Evolutionary conservation across 202 grass and related monocot species (phyloP).

Genomic region (Zizania palustris): DNA sequence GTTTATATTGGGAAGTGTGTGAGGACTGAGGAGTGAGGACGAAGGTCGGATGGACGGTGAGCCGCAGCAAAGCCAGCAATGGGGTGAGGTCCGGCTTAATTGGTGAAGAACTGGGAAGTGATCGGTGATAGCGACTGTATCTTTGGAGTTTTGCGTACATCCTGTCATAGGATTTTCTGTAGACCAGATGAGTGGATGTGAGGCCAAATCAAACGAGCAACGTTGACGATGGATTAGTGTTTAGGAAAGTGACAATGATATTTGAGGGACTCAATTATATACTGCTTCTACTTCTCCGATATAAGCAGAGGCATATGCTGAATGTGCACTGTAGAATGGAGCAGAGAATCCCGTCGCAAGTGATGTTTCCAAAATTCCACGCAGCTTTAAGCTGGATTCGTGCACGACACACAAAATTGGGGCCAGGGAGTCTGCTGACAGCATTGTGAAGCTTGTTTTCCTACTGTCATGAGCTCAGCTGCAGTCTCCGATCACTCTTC

Average conservation of each 20-base stretch:
- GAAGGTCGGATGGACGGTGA: not conserved
- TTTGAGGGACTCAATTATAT: too few relatives aligned
- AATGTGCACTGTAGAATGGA: not conserved
- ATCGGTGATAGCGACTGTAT: not conserved
- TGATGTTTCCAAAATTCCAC: conserved; percentile 21
- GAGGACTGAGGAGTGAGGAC: not conserved
- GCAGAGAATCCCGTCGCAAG: conserved; percentile 15
- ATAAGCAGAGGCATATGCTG: not conserved
- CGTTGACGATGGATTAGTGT: too few relatives aligned
- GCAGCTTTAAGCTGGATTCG: conserved; percentile 20
- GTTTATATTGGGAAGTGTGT: conserved; percentile 39
- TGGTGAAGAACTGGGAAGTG: conserved; percentile 1
- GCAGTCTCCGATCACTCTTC: not conserved
- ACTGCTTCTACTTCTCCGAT: too few relatives aligned
- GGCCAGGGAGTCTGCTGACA: not conserved
- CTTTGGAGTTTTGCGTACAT: not conserved
- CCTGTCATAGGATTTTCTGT: not conserved
- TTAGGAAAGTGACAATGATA: too few relatives aligned
- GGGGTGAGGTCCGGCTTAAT: not conserved
- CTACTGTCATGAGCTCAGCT: not conserved
- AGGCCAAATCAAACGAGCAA: too few relatives aligned
- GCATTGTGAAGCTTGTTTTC: not conserved
- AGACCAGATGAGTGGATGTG: not conserved
- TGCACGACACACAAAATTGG: not conserved
- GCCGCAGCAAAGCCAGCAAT: not conserved